Base-by-base conservation (phyloP, 306 rosid species). In the Trifolium pratense region DNA sequence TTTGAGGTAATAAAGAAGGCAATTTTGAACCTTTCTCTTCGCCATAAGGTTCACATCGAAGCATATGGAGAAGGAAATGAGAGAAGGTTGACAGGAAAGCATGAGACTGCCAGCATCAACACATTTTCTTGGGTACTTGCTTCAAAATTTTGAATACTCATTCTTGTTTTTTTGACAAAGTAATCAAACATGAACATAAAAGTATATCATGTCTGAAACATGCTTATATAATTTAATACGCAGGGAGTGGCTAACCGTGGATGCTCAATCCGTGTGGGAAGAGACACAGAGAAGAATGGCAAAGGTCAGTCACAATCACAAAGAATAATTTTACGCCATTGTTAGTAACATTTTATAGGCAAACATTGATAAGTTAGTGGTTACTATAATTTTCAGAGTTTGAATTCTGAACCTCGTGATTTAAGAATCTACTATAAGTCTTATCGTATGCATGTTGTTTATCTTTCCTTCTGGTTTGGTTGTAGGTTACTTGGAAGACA, bases 211-310 rank as follows among this genome's bases (percentile, higher is more conserved):
- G 15, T 81, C 36, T 15, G 16, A 59, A 75, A 73, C 52, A 74
- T 62, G 9, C 77, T 70, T n/a, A 74, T 42, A 21, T n/a, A 74
- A 71, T 85, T 75, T 71, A 32, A 77, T 53, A 43, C 71, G 75
- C 87, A 95, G 97, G 99, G 99, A 68, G 99, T 95, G 80, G 99
- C 99, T 76, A 95, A 95, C 73, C 97, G 99, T 40, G 97, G 99
- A 68, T 89, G 96, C 87, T 95, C 99, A 4, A 89, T 95, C 76
- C 99, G 99, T 81, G 99, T 95, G 74, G 99, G 99, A 36, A 90
- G 97, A 40, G 97, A 89, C 71, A 95, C 97, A 5, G 96, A 92
- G 89, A 80, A 89, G 83, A 61, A 84, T 45, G 97, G 97, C 73
- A 95, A 95, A 92, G 99, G 99, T 92, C 73, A 53, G 60, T 53